These are phyloP conservation scores for Aspergillus piperis DNA, from an alignment of 2,329 filamentous ascomycete genomes.

Conservation along the genomic window DNA sequence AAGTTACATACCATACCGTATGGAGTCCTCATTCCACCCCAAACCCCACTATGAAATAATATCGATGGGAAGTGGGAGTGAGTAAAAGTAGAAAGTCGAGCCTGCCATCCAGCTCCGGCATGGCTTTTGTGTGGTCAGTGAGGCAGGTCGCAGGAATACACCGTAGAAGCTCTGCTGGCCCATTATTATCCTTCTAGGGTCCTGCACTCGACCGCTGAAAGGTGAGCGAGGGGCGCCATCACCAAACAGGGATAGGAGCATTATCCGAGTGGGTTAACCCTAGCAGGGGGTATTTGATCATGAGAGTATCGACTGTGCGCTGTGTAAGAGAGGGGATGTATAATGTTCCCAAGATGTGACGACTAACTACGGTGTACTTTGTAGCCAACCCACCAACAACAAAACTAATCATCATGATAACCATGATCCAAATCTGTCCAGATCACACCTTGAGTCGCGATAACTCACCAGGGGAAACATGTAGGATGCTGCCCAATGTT, in stretches of 20 bases:
- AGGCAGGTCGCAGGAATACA: neutral
- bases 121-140: neutral
- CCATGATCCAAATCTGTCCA: neutral
- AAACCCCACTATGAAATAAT: slow-evolving; percentile 19
- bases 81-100: slow-evolving; percentile 8
- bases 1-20: slow-evolving; percentile 24
- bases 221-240: slow-evolving; percentile 12
- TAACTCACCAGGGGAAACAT: slow-evolving; percentile 6
- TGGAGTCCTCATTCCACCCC: slow-evolving; percentile 17
- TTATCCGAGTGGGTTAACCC: slow-evolving; percentile 5
- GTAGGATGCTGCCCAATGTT: slow-evolving; percentile 10
- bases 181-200: neutral
- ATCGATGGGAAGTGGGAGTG: neutral
- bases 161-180: neutral
- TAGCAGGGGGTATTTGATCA: slow-evolving; percentile 5
- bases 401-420: neutral
- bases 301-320: neutral
- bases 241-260: slow-evolving; percentile 19
- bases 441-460: neutral
- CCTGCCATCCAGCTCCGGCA: neutral
- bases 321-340: no score
- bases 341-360: no score
- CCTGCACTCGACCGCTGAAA: slow-evolving; percentile 1
- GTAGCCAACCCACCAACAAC: no score
- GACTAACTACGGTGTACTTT: no score